Base-by-base conservation (phyloP, 805 yeast genomes). In the Ogataea degrootiae region DNA sequence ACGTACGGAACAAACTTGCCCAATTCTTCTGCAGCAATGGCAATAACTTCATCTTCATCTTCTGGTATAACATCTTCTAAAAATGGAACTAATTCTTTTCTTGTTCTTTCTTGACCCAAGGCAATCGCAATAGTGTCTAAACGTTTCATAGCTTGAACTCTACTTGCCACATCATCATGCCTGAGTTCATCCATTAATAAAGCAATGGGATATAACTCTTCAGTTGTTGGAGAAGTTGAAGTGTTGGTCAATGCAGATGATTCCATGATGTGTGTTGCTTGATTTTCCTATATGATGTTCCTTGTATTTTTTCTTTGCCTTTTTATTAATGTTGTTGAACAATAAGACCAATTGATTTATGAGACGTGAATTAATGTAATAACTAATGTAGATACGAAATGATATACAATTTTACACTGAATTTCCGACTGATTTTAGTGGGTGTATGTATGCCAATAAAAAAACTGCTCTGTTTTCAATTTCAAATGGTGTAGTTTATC, bases 41-140 rank as follows among this genome's bases (percentile, higher is more conserved):
- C 88, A 68, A 92, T 85, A 6, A 94, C 96, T 69, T 94, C 99
- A 68, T 94, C 99, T 69, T 94, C 99, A 65, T 95, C 99, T 59
- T 94, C 99, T 55, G 87, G 94, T 9, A 91, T 89, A 23, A 85
- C 94, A 51, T 85, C 91, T 56, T 84, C 88, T 52, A 94, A 75
- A 61, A 92, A 94, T 35, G 98, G 97, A 45, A 94, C 74, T 62
- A 94, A 76, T 65, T 94, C 99, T 41, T 77, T 77, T 50, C 96
- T 76, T 11, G 98, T 87, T 61, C 98, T 79, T 65, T 89, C 96
- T 6, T 94, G 91, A 8, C 99, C 99, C 48, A 94, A 72, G 2
- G 98, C 99, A 44, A 89, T 74, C 34, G 98, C 96, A 61, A 94
- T 92, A 34, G 97, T 92, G 57, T 91, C 95, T 55, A 95, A 74